Conservation (phyloP, 179 eudicot species). For the Actinidia arguta region DNA sequence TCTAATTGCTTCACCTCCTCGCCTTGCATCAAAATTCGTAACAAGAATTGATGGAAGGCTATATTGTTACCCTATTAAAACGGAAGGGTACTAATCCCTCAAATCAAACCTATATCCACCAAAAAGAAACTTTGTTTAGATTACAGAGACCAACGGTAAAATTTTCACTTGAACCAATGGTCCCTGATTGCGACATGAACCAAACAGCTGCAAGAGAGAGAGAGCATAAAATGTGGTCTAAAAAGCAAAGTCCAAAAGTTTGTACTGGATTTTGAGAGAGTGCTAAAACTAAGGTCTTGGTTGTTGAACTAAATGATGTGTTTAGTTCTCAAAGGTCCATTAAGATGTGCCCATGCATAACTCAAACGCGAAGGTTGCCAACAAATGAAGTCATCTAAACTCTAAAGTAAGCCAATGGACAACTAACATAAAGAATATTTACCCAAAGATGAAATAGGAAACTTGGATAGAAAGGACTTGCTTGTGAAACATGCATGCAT, state of each 20-base stretch:
- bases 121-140: too few relatives aligned
- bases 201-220: not conserved
- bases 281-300: too few relatives aligned
- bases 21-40: too few relatives aligned
- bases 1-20: too few relatives aligned
- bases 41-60: too few relatives aligned
- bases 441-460: not conserved
- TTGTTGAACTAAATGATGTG: not conserved
- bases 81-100: too few relatives aligned
- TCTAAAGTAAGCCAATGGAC: not conserved
- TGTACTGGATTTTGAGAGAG: not conserved
- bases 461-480: conserved; percentile 2
- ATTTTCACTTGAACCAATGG: too few relatives aligned
- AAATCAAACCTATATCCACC: too few relatives aligned
- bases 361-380: not conserved
- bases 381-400: not conserved
- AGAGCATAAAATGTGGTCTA: not conserved
- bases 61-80: too few relatives aligned
- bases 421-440: not conserved
- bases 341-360: not conserved
- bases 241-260: not conserved
- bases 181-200: not conserved
- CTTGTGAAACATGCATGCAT: not conserved
- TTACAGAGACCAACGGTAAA: too few relatives aligned
- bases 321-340: not conserved